phyloP scores from a whole-genome alignment of 306 rosid genomes.

The Quillaja saponaria region DNA sequence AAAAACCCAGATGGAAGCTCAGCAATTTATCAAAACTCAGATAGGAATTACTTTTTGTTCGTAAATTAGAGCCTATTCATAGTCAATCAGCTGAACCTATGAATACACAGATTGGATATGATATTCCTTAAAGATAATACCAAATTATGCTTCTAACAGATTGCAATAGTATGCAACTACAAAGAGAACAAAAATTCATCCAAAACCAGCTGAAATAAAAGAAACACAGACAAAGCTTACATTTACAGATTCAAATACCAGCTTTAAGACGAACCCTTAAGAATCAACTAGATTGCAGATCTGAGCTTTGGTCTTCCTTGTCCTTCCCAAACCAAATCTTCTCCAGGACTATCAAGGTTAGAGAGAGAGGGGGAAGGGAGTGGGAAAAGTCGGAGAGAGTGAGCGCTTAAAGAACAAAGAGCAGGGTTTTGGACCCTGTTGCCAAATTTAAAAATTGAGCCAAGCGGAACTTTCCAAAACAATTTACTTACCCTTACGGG shows the following conservation, averaged over 20 bases:
- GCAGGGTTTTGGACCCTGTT: conserved; percentile 11
- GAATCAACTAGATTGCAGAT: conserved; percentile 9
- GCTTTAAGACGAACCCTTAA: background rate
- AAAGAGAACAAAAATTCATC: background rate
- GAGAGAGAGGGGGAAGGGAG: too few species aligned
- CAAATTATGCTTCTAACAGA: background rate
- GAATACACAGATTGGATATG: too few species aligned
- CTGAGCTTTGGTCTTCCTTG: conserved; percentile 16
- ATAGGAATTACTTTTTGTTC: background rate
- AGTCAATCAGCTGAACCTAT: background rate
- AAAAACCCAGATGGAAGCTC: conserved; percentile 7
- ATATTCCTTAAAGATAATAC: too few species aligned
- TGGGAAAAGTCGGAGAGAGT: background rate
- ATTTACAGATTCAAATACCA: conserved; percentile 32
- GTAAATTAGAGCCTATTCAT: background rate
- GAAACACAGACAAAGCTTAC: conserved; percentile 24
- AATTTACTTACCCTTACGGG: background rate
- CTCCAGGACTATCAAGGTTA: background rate
- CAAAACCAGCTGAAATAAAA: background rate
- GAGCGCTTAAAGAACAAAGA: background rate
- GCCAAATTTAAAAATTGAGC: conserved; percentile 30
- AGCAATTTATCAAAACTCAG: background rate
- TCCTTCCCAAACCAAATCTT: background rate
- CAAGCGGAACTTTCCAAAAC: too few species aligned
- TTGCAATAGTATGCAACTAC: background rate